phyloP scores from a whole-genome alignment of 306 rosid species.

The Glycine soja region DNA sequence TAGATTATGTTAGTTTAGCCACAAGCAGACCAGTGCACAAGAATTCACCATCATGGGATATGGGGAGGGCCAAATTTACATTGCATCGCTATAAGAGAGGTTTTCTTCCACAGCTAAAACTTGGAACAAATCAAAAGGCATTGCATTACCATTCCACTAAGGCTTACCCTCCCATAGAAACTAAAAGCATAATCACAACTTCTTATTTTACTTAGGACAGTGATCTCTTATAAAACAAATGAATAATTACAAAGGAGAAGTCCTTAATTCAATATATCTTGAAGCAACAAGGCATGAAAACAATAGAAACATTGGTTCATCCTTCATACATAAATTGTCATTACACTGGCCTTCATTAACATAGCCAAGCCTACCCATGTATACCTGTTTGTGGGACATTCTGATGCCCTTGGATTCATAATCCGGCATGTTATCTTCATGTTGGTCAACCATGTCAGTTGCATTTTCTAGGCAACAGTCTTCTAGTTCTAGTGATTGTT shows the following conservation, averaged over 20 bases:
- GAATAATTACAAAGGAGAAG: neutral
- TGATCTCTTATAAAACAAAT: conserved; percentile 2
- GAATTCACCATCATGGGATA: conserved; percentile 14
- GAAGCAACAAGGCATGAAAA: conserved; percentile 28
- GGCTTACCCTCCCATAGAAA: neutral
- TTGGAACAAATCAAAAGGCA: neutral
- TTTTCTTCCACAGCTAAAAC: neutral
- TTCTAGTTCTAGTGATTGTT: conserved; percentile 53
- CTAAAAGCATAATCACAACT: conserved; percentile 17
- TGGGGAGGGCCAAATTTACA: neutral
- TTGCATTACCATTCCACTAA: neutral
- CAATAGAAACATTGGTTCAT: conserved; percentile 31
- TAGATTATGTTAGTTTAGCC: conserved; percentile 27
- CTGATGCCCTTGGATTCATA: conserved; percentile 65
- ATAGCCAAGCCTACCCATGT: conserved; percentile 12
- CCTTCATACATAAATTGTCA: conserved; percentile 27
- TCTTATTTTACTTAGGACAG: neutral
- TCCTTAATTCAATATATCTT: conserved; percentile 23
- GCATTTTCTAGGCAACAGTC: conserved; percentile 47
- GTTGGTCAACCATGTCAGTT: conserved; percentile 54
- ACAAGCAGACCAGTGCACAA: conserved; percentile 25
- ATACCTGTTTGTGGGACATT: conserved; percentile 89
- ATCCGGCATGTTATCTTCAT: conserved; percentile 49
- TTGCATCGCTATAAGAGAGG: neutral
- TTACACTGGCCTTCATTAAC: conserved; percentile 1